A percentile compares a stretch with the other conserved stretches of the same genome.
Conservation (phyloP, 495 filamentous ascomycete genomes). For the Podospora didyma region DNA sequence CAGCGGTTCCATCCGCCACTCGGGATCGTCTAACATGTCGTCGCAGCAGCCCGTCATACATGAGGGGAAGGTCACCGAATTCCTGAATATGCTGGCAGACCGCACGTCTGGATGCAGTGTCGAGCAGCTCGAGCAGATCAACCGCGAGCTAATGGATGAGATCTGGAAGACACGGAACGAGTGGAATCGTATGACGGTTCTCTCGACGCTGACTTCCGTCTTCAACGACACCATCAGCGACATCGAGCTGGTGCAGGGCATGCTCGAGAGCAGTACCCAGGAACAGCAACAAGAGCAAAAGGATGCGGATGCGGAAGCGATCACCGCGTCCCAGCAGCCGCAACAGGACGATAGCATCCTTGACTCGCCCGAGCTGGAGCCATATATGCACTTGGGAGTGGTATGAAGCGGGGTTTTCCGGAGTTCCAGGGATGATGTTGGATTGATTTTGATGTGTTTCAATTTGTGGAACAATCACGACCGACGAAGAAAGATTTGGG, state of each 20-base stretch:
- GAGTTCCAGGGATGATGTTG: no score
- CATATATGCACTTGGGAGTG: not conserved
- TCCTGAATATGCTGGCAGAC: constrained; percentile 57
- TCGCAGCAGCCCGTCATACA: constrained; percentile 58
- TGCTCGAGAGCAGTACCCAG: constrained; percentile 23
- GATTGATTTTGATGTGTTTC: no score
- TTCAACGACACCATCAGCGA: constrained; percentile 82
- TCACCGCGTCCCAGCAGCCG: not conserved
- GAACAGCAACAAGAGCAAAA: constrained; percentile 1
- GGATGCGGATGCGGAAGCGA: constrained; percentile 2
- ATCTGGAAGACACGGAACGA: constrained; percentile 75
- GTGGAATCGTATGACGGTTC: constrained; percentile 74
- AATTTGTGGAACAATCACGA: no score
- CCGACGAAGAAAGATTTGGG: no score
- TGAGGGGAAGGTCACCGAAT: constrained; percentile 44
- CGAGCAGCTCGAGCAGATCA: constrained; percentile 92
- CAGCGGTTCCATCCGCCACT: constrained; percentile 23
- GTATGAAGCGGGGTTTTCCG: no score
- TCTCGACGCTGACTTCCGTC: constrained; percentile 52
- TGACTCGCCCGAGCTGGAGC: not conserved
- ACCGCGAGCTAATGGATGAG: constrained; percentile 82
- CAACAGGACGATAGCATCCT: not conserved
- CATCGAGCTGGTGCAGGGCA: constrained; percentile 64
- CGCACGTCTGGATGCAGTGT: constrained; percentile 76
- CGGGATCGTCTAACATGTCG: constrained; percentile 20